Conservation (phyloP, 1,139 yeast genomes). For the Sugiyamaella japonica region DNA sequence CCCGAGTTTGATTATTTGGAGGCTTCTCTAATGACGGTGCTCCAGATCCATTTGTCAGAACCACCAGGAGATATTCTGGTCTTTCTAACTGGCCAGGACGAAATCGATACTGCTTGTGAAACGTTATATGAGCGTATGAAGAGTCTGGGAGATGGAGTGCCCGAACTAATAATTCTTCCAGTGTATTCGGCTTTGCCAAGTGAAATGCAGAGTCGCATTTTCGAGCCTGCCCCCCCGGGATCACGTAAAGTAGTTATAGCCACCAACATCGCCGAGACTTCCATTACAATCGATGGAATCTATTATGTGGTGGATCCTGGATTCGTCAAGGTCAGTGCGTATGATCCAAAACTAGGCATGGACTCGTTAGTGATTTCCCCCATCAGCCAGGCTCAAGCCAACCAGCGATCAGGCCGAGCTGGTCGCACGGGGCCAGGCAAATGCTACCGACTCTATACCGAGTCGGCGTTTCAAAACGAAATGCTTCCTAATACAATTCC, state of each 20-base stretch:
- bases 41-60: constrained; percentile 79
- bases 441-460: constrained; percentile 74
- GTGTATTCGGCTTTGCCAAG: constrained; percentile 80
- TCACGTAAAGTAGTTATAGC: constrained; percentile 73
- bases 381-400: constrained; percentile 79
- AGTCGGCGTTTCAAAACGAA: constrained; percentile 64
- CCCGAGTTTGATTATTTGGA: constrained; percentile 87
- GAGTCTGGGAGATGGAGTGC: constrained; percentile 59
- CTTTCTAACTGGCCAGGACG: constrained; percentile 88
- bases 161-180: constrained; percentile 77
- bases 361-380: constrained; percentile 72
- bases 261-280: constrained; percentile 80
- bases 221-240: constrained; percentile 73
- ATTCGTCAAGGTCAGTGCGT: constrained; percentile 73
- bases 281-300: constrained; percentile 78
- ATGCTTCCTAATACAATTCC: constrained; percentile 87
- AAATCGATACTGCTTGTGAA: constrained; percentile 88
- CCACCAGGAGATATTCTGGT: constrained; percentile 81
- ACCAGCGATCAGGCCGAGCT: constrained; percentile 81
- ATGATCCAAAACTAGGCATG: constrained; percentile 76
- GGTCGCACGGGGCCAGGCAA: constrained; percentile 87
- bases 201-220: constrained; percentile 69
- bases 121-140: constrained; percentile 66
- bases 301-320: constrained; percentile 80
- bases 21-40: constrained; percentile 74